Evolutionary conservation across 2,329 filamentous ascomycete species (phyloP).

Genomic region (Trichothecium roseum): DNA sequence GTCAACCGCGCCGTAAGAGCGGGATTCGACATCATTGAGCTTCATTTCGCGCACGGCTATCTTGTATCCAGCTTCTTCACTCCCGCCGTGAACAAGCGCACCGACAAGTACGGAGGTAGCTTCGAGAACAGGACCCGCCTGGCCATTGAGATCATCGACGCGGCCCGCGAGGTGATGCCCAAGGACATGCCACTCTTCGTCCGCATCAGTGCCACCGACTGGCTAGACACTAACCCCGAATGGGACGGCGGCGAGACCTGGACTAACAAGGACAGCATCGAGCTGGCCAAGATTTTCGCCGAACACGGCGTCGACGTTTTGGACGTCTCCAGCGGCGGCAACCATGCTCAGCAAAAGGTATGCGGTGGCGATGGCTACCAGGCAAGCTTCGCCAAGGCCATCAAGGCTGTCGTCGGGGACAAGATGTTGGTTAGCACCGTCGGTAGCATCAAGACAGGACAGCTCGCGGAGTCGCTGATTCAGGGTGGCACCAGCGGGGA

Average conservation of each 20-base stretch:
- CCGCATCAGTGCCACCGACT: constrained; percentile 65
- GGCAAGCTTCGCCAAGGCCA: constrained; percentile 55
- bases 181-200: constrained; percentile 61
- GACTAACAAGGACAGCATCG: constrained; percentile 53
- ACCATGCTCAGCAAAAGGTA: constrained; percentile 48
- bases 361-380: constrained; percentile 56
- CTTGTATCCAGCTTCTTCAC: constrained; percentile 61
- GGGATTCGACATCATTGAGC: constrained; percentile 59
- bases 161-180: constrained; percentile 52
- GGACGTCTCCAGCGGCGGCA: constrained; percentile 61
- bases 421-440: constrained; percentile 36
- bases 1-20: constrained; percentile 47
- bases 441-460: constrained; percentile 34
- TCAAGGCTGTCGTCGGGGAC: constrained; percentile 62
- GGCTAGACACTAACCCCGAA: constrained; percentile 52
- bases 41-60: constrained; percentile 75
- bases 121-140: constrained; percentile 65
- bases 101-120: constrained; percentile 55
- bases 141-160: constrained; percentile 55
- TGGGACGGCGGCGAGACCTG: constrained; percentile 47
- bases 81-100: constrained; percentile 59
- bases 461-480: constrained; percentile 37
- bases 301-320: constrained; percentile 62
- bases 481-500: constrained; percentile 17
- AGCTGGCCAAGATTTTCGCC: constrained; percentile 53